A percentile compares a stretch with the other conserved stretches of the same genome.
Conservation (phyloP, 129 eudicot species). For the Scalesia atractyloides region DNA sequence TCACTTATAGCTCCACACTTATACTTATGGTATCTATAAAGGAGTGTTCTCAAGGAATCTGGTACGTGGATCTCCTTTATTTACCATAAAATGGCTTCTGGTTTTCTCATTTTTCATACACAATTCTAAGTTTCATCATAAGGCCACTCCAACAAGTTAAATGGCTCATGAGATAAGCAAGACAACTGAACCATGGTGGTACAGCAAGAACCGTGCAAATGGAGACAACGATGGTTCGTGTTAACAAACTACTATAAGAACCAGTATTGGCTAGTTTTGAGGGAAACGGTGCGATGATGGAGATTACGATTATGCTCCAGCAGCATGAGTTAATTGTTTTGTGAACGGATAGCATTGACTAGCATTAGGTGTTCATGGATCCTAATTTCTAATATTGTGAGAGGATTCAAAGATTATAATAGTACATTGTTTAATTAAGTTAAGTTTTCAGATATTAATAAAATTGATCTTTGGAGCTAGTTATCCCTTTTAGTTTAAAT, state of each 20-base stretch:
- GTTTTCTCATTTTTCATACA: not conserved
- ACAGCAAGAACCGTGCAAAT: no score
- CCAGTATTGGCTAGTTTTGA: not conserved
- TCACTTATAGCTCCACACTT: slow-evolving; percentile 31
- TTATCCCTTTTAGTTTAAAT: not conserved
- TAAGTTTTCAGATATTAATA: not conserved
- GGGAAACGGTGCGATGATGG: slow-evolving; percentile 15
- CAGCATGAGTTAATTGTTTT: slow-evolving; percentile 17
- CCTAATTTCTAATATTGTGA: not conserved
- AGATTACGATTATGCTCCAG: slow-evolving; percentile 33
- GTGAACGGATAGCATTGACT: not conserved
- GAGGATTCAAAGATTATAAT: not conserved
- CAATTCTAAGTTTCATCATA: not conserved
- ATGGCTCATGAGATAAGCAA: not conserved
- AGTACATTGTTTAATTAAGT: not conserved
- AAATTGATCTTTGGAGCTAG: not conserved
- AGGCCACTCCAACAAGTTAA: not conserved
- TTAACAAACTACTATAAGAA: not conserved
- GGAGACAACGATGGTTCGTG: not conserved
- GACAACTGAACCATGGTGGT: not conserved
- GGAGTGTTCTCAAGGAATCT: not conserved
- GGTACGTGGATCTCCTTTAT: not conserved
- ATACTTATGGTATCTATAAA: not conserved
- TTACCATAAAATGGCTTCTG: not conserved
- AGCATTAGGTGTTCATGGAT: not conserved